Evolutionary conservation across 2,329 filamentous ascomycete genomes (phyloP), one percentile per base, ranked within the genome.

Genomic region (Parafenestella ontariensis): DNA sequence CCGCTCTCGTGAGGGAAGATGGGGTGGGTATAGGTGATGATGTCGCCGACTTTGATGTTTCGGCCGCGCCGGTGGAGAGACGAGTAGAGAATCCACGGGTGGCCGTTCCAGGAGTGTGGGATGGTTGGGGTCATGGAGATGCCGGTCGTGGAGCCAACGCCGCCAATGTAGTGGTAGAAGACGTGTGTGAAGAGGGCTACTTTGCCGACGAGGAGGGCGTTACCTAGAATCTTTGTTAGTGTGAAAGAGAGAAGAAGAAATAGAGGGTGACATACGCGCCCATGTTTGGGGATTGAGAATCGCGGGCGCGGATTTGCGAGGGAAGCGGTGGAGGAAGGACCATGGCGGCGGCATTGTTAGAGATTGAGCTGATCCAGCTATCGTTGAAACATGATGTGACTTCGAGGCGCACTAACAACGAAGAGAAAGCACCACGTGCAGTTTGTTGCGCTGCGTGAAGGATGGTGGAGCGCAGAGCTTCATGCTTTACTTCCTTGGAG

Each of bases 41-140:
- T 77, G 76, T 99, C 95, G 24, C 95, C 95, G n/a, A 96, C 88
- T 45, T 77, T 70, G 29, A 90, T 76, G 11, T 79, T 81, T 20
- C 88, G 85, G 3, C 94, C 94, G 33, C 69, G 71, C 2, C 69
- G 61, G 49, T 74, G 61, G 8, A 69, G 56, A 10, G 54, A 52
- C 7, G 70, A 73, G 56, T 64, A 65, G 3, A 74, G 48, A 28
- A 74, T 61, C 24, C 28, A 60, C 1, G 71, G 65, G 6, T 37
- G 41, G 13, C 36, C 31, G 33, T 20, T 20, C 51, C 62, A 63
- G 3, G 54, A 54, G 42, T 68, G 54, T 0, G 71, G 66, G 41
- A 97, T 87, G 0, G 92, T 96, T 7, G 94, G 94, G 46, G 95
- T 84, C 95, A 98, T 98, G 17, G 90, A 94, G 3, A 92, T 87